Base-by-base conservation (phyloP, 495 filamentous ascomycete genomes). In the Lepidopterella palustris region DNA sequence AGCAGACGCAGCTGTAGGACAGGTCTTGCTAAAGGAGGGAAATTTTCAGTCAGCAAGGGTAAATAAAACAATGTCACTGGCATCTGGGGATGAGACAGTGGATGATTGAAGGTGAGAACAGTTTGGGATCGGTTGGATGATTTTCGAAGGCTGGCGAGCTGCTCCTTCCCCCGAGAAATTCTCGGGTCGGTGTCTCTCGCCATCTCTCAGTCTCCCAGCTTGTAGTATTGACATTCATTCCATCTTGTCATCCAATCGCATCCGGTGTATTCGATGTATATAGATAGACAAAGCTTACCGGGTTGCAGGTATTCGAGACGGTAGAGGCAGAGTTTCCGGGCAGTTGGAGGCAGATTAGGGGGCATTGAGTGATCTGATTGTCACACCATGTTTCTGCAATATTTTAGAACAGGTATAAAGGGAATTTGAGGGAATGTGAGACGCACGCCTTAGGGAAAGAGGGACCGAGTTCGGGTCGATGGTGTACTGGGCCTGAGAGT, bases 291-390 rank as follows among this genome's bases (percentile, higher is more conserved):
- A 39, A 31, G 75, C 88, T 71, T 80, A 92, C 89, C 15, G 86
- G 63, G 66, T 88, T 79, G 70, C 91, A 95, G 27, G 68, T 75
- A 72, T 96, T 95, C 18, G 70, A 61, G 5, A 71, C 62, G 25
- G 84, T 81, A 4, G 61, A 61, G 39, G 77, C 78, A 10, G 77
- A 73, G 11, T 81, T 68, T 55, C 77, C 80, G 23, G 78, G 71
- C 25, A 81, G 69, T 66, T 95, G 87, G 40, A 86, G 75, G 76
- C 91, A 96, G 67, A 96, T 83, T 56, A 89, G 76, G 5, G 88
- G 88, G 71, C 89, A 95, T 51, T 80, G 74, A 47, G 81, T 80
- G 50, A 72, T 77, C 70, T 95, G 86, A 57, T 80, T 73, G 15
- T 70, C 58, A 71, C 89, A 95, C 89, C 89, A 95, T 40, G 74